Conservation (phyloP, 257 asterid species). For the Fraxinus americana region DNA sequence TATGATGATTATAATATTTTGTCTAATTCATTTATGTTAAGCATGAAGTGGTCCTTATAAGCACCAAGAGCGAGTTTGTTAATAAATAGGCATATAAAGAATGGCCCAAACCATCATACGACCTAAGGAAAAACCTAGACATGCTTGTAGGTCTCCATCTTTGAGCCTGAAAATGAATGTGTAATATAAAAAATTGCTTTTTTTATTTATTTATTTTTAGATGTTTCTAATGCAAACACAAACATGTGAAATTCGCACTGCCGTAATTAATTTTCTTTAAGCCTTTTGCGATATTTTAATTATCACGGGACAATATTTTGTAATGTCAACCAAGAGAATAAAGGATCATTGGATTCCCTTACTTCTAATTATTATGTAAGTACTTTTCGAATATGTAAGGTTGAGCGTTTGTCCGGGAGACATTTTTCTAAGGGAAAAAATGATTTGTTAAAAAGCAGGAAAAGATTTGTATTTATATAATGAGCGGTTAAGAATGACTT, state of each 20-base stretch:
- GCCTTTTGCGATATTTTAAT: neutral
- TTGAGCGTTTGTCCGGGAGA: no score
- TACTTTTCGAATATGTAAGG: no score
- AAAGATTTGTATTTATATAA: no score
- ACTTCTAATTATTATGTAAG: no score
- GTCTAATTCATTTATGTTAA: constrained; percentile 19
- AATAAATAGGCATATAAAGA: neutral
- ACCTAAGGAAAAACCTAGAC: neutral
- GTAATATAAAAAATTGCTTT: neutral
- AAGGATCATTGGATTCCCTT: no score
- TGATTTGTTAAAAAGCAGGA: no score
- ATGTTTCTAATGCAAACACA: no score
- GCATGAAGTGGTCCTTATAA: constrained; percentile 25
- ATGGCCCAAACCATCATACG: neutral
- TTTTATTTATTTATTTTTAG: neutral
- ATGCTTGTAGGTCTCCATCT: neutral
- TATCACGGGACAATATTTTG: neutral
- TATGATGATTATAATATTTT: constrained; percentile 25
- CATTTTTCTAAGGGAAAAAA: no score
- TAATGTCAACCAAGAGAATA: neutral
- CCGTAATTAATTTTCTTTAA: neutral
- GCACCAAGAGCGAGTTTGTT: neutral
- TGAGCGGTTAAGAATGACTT: no score
- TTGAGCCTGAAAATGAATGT: neutral
- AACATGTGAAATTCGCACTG: no score